Evolutionary conservation across 2,329 filamentous ascomycete species (phyloP).

Genomic region (Pseudocercospora fuligena): DNA sequence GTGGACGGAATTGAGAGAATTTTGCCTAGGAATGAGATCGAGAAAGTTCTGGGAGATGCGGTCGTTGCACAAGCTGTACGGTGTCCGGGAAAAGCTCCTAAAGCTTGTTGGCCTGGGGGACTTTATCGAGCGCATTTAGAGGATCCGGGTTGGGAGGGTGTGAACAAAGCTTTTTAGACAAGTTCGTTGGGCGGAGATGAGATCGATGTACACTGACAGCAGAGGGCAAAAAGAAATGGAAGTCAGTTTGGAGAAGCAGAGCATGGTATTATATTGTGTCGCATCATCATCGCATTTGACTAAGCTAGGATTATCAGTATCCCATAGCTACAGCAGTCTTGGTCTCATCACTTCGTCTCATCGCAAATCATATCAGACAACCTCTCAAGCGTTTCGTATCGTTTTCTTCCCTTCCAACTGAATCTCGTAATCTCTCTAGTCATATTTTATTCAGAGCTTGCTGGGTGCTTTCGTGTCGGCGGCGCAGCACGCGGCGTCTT

Average conservation of each 20-base stretch:
- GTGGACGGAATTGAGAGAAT: constrained; percentile 35
- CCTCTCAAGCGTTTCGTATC: not conserved
- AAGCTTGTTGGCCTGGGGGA: constrained; percentile 33
- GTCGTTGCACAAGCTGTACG: constrained; percentile 47
- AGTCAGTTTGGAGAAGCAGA: not conserved
- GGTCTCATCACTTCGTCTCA: not conserved
- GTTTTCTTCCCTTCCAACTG: not conserved
- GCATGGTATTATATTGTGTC: not conserved
- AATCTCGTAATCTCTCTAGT: not conserved
- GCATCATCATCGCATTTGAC: not conserved
- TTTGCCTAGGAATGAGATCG: constrained; percentile 46
- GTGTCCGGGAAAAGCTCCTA: constrained; percentile 47
- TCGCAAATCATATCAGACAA: not conserved
- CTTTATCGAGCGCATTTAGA: constrained; percentile 27
- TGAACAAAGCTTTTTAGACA: constrained; percentile 34
- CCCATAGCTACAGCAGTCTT: not conserved
- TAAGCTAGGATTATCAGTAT: not conserved
- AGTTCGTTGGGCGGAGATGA: too few relatives aligned
- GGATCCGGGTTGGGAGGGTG: constrained; percentile 32
- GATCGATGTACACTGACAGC: too few relatives aligned
- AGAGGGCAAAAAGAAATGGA: not conserved
- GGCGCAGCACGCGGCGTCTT: constrained; percentile 13
- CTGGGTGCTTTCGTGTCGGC: constrained; percentile 13
- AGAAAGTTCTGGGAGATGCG: constrained; percentile 51
- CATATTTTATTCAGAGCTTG: constrained; percentile 11